Evolutionary conservation across 192 early-diverging fungal species (phyloP), one percentile per base, ranked within the genome.

Genomic region (Coemansia sp.): DNA sequence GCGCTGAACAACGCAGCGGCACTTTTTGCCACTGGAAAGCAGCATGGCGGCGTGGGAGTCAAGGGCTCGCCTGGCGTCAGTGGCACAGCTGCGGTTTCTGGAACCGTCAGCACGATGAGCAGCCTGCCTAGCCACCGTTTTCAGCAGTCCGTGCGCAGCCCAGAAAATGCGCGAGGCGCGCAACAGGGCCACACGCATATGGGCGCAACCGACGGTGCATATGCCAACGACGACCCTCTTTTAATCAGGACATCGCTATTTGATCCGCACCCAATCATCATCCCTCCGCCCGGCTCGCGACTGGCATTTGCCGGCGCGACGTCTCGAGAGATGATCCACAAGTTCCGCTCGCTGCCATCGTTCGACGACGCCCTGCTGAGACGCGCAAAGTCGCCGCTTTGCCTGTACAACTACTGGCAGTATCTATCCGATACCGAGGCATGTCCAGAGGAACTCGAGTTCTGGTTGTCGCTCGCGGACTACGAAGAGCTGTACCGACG

Each of bases 351-450:
- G 9, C 74, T 91, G 54, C 90, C 90, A 3, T 85, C 83, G n/a
- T 69, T 91, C 24, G 83, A 89, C 36, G 83, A 90, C 63, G 87
- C 88, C 16, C 78, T 91, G 9, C 61, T 78, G 52, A 78, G 90
- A 22, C 87, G 85, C 46, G 87, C 88, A 1, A 60, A 75, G 30
- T 87, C 85, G 9, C 90, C 90, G 3, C 78, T 91, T 27, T 91
- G 90, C 55, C 71, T 91, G n/a, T 90, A 82, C 59, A 90, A 90
- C 65, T 90, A 85, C 73, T 91, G 88, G 69, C 74, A 89, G 49
- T 85, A 87, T 39, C 82, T 91, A 78, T 71, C 87, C n/a, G 88
- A 90, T 60, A 67, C 82, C 49, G 84, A 88, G 50, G 64, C 74
- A 29, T 76, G 77, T n/a, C 73, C 85, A 29, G 88, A 88, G 65